Evolutionary conservation across 176 grass and related monocot species (phyloP), one percentile per base, ranked within the genome.

Genomic region (Puya raimondii): DNA sequence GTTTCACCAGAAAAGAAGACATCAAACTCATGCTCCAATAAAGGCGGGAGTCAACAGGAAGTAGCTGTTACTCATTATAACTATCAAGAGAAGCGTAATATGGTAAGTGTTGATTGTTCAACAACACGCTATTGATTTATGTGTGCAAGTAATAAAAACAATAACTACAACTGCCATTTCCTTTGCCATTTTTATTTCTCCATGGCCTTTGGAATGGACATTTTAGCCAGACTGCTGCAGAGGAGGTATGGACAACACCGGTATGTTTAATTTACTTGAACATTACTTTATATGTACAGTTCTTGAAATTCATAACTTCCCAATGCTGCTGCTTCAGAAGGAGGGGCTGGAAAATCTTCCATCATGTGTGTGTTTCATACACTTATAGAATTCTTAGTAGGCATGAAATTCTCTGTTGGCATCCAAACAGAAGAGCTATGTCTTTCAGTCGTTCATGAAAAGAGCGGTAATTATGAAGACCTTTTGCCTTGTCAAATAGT

Each of bases 381-480:
- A 77, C 61, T 97, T 53, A 29, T 77, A 65, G 82, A 83, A 53
- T 80, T 74, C 53, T 72, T 97, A 66, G 70, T 80, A 80, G 82
- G 79, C 68, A 79, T 97, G 82, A 89, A 79, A 71, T 59, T 92
- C 74, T 84, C 82, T 56, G 48, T 97, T 23, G 79, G 79, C 61
- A 76, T 53, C 53, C 79, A 84, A 80, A 67, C 49, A 7, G 89
- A 90, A 85, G 76, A 48, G 50, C 82, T 82, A 48, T 74, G 78
- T 2, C 29, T 94, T 74, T 77, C 59, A 16, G 56, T 90, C 12
- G 53, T 53, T 64, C 89, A 97, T 70, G 84, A 90, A 90, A 81
- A 65, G 67, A 90, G 52, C 33, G 93, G 93, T 97, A 97, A 54
- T 65, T 86, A 15, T 51, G 65, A 53, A 72, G 17, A 59, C 27